Base-by-base conservation (phyloP, 73 alveolate species). In the Paramecium octaurelia region DNA sequence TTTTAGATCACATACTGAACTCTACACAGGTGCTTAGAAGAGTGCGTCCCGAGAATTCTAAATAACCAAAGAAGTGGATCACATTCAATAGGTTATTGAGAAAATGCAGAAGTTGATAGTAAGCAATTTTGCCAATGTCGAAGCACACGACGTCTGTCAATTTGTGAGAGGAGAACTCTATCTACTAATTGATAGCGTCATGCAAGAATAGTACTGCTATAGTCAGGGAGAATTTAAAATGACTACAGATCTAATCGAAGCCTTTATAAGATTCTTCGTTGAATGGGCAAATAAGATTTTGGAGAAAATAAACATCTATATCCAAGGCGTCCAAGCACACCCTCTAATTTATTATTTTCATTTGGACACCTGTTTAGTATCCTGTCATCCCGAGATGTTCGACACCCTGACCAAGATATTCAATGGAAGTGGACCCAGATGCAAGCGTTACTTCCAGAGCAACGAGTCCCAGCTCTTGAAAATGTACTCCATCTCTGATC, bases 141-240 rank as follows among this genome's bases (percentile, higher is more conserved):
- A 80, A 44, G 57, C 91, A 11, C 29, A 59, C 1, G 75, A 46
- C 14, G 27, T 80, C 24, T 80, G 91, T 42, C 24, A 80, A 80
- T 80, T 80, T 80, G 50, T 80, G 6, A 80, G 91, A 44, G 91
- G 91, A 42, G 91, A 80, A 43, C 57, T 80, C 29, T 80, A 44
- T 20, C 10, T 42, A 8, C 75, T 80, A 2, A 80, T 80, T 80
- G 91, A 80, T 48, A 43, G 76, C 4, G 34, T 80, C 16, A 20
- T 73, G 57, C 57, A 44, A 80, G 91, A 80, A 27, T 18, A 21
- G 16, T 8, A 14, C 11, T 35, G 5, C 20, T 80, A 31, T n/a
- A 21, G 27, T 23, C 46, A 20, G 9, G 91, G 91, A 18, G 91
- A 80, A 40, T 42, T 80, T 21, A 80, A 35, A 80, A 46, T 23